Evolutionary conservation across 805 yeast species (phyloP), one percentile per base, ranked within the genome.

Genomic region (Metschnikowia gelsemii): DNA sequence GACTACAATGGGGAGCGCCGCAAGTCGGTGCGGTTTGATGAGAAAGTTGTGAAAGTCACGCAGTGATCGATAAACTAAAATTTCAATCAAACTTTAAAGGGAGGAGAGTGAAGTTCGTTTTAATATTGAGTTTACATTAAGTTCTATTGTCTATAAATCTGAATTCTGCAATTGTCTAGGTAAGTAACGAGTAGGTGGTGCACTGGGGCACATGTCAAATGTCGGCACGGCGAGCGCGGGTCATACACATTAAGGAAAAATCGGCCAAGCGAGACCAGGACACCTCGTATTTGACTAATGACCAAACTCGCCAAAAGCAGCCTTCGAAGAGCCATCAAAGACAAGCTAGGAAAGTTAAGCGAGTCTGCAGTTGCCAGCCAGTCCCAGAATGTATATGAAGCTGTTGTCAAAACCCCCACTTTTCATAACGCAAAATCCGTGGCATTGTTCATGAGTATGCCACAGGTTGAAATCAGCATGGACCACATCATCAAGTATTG

Each of bases 361-460:
- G 43, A 38, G 8, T 47, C 48, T 3, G 40, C 54, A 1, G 32
- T 66, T 13, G 18, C 23, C 0, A 3, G 18, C 3, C 73, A 69
- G 44, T 66, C 73, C 1, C 24, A 18, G 1, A 26, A 40, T 9
- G 58, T 68, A 3, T 44, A 46, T 8, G 33, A 49, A 1, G 42
- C 47, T 9, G 30, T 71, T n/a, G 16, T 46, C 17, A 27, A 46
- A 2, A 39, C 52, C 24, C 63, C 68, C 0, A 65, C 59, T 30
- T 81, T 80, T 51, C 49, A 58, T 38, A 38, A 49, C 0, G 78
- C 89, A 0, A 51, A 55, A 8, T 67, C 58, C 3, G 58, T 89
- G 2, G 96, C 84, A 0, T 56, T 87, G 22, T 90, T 78, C 55
- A 77, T 89, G 85, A 80, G 76, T 58, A 83, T 90, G 89, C 87